These are phyloP conservation scores for Lasiodiplodia citricola DNA, from an alignment of 2,329 filamentous ascomycete genomes.

Conservation along the genomic window DNA sequence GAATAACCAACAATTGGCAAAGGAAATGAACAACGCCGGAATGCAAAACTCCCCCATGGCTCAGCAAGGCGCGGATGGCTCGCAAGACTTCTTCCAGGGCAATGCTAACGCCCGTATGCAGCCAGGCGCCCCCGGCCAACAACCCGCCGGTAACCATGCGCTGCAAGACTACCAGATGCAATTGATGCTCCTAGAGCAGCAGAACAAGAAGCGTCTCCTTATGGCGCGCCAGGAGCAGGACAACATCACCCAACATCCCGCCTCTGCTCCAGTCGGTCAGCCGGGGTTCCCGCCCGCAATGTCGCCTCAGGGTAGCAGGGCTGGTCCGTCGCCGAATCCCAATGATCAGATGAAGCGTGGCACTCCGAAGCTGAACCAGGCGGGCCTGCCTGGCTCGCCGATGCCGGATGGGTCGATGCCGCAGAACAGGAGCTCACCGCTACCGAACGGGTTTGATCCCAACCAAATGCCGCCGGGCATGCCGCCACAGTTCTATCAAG, in stretches of 20 bases:
- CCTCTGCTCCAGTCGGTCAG: constrained; percentile 46
- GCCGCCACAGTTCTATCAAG: constrained; percentile 44
- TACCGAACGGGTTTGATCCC: constrained; percentile 61
- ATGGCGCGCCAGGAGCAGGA: constrained; percentile 85
- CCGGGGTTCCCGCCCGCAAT: constrained; percentile 68
- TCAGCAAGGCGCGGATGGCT: constrained; percentile 54
- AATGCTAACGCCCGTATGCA: constrained; percentile 58
- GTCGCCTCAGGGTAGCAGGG: constrained; percentile 71
- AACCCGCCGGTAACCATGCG: constrained; percentile 72
- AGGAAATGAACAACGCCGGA: constrained; percentile 68
- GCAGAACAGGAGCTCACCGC: constrained; percentile 65
- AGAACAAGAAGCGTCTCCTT: constrained; percentile 84
- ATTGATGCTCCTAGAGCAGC: constrained; percentile 83
- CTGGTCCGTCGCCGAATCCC: constrained; percentile 77
- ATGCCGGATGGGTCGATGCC: constrained; percentile 72
- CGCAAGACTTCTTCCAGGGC: constrained; percentile 41
- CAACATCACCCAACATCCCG: constrained; percentile 59
- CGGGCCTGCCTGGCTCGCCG: constrained; percentile 69
- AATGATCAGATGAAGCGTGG: constrained; percentile 79
- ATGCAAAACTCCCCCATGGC: constrained; percentile 88
- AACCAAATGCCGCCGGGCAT: constrained; percentile 56
- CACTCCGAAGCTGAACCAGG: constrained; percentile 73
- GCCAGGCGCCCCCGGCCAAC: constrained; percentile 60
- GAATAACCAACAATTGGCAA: constrained; percentile 80
- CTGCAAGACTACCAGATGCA: constrained; percentile 91